Conservation (phyloP, 768 basidiomycete genomes). For the Lanmaoa pseudosensibilis region DNA sequence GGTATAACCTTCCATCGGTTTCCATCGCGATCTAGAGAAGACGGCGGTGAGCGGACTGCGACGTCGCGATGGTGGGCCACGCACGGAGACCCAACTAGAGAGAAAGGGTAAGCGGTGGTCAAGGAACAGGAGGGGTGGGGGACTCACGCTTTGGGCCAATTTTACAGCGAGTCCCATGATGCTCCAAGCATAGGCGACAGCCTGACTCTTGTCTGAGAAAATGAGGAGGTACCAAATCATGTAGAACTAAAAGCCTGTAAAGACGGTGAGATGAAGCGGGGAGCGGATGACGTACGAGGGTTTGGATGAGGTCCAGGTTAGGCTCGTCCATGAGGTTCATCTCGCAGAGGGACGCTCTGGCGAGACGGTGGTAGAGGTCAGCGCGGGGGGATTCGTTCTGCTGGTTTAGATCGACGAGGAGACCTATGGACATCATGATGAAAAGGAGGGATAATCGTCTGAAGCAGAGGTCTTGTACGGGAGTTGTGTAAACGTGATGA, state of each 20-base stretch:
- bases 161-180: conserved; percentile 74
- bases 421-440: conserved; percentile 73
- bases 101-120: conserved; percentile 3
- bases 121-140: background rate
- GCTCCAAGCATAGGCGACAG: conserved; percentile 73
- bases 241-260: conserved; percentile 51
- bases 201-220: conserved; percentile 73
- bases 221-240: conserved; percentile 77
- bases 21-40: conserved; percentile 60
- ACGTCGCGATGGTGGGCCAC: conserved; percentile 26
- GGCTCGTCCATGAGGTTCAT: conserved; percentile 75
- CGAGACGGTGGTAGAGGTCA: conserved; percentile 66
- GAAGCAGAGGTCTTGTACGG: conserved; percentile 60
- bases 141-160: conserved; percentile 66
- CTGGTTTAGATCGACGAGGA: conserved; percentile 60
- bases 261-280: conserved; percentile 26
- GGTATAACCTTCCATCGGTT: conserved; percentile 65
- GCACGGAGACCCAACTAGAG: conserved; percentile 65
- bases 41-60: conserved; percentile 25
- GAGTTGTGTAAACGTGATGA: conserved; percentile 64
- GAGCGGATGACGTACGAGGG: conserved; percentile 45
- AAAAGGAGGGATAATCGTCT: conserved; percentile 65
- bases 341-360: conserved; percentile 67
- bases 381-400: conserved; percentile 56
- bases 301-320: conserved; percentile 69